Evolutionary conservation across 1,284 basidiomycete genomes (phyloP).

Genomic region (Microbotryum lychnidis-dioicae): DNA sequence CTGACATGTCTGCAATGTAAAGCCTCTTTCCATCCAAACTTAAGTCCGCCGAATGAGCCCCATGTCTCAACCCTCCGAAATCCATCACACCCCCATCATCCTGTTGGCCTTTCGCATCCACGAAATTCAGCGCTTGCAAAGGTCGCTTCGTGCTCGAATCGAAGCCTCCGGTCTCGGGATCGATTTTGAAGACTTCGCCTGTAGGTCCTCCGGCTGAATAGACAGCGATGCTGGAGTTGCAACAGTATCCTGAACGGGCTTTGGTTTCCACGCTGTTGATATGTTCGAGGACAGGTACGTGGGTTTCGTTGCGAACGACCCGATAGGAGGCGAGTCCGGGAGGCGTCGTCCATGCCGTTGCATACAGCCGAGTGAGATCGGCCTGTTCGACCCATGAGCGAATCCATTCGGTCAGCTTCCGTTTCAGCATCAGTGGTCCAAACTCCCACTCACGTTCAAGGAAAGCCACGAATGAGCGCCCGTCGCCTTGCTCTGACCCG

Average conservation of each 20-base stretch:
- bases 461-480: slow-evolving; percentile 39
- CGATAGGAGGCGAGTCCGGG: slow-evolving; percentile 36
- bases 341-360: slow-evolving; percentile 37
- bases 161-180: slow-evolving; percentile 36
- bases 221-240: slow-evolving; percentile 36
- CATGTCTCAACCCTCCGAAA: slow-evolving; percentile 39
- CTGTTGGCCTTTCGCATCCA: slow-evolving; percentile 21
- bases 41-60: slow-evolving; percentile 37
- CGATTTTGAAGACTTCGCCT: slow-evolving; percentile 40
- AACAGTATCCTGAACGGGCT: slow-evolving; percentile 38
- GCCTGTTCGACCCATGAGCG: background rate
- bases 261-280: slow-evolving; percentile 31
- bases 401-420: background rate
- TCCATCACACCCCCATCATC: slow-evolving; percentile 31
- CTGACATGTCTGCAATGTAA: slow-evolving; percentile 39
- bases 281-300: slow-evolving; percentile 20
- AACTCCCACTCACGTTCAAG: slow-evolving; percentile 20
- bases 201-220: slow-evolving; percentile 43
- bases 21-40: slow-evolving; percentile 38
- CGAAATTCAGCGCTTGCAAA: slow-evolving; percentile 32
- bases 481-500: slow-evolving; percentile 24
- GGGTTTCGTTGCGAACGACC: slow-evolving; percentile 5
- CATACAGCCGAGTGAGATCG: slow-evolving; percentile 32
- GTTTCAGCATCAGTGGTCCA: no score
- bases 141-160: slow-evolving; percentile 31